These are phyloP conservation scores for Mollisiaceae sp. DNA, from an alignment of 2,329 filamentous ascomycete genomes.

Conservation along the genomic window DNA sequence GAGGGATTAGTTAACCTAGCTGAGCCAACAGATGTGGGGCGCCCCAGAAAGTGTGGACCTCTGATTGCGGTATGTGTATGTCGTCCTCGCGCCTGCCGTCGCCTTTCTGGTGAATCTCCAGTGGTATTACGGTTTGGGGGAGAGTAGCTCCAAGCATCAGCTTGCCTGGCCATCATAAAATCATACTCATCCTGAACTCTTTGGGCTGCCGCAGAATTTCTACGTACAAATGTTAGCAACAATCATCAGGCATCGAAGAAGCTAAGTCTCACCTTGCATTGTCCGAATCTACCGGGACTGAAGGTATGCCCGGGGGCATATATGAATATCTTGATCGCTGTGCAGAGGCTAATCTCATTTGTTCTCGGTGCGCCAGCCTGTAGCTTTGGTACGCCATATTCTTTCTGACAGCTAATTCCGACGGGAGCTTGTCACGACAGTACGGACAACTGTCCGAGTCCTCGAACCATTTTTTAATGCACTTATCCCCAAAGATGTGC, in stretches of 20 bases:
- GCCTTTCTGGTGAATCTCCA: slow-evolving; percentile 34
- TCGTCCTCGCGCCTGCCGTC: slow-evolving; percentile 35
- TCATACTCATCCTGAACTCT: slow-evolving; percentile 12
- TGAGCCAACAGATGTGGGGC: slow-evolving; percentile 35
- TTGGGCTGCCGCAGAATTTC: slow-evolving; percentile 9
- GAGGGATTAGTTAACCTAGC: slow-evolving; percentile 25
- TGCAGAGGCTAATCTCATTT: slow-evolving; percentile 11
- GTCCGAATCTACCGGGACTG: neutral
- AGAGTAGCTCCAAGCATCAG: slow-evolving; percentile 24
- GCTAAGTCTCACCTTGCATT: neutral
- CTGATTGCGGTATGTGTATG: slow-evolving; percentile 25
- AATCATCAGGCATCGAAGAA: neutral
- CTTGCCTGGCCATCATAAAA: slow-evolving; percentile 24
- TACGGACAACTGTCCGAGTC: slow-evolving; percentile 68
- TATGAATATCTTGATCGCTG: slow-evolving; percentile 5
- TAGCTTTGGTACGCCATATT: slow-evolving; percentile 10
- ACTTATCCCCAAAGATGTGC: slow-evolving; percentile 67
- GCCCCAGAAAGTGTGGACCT: slow-evolving; percentile 25
- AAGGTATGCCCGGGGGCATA: neutral
- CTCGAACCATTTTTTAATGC: slow-evolving; percentile 69
- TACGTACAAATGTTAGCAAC: slow-evolving; percentile 7
- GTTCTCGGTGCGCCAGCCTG: slow-evolving; percentile 22
- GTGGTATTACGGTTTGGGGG: slow-evolving; percentile 22
- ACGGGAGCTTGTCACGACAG: slow-evolving; percentile 65
- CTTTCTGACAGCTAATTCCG: slow-evolving; percentile 46